Evolutionary conservation across 1,284 basidiomycete species (phyloP).

Genomic region (Dichomitus squalens): DNA sequence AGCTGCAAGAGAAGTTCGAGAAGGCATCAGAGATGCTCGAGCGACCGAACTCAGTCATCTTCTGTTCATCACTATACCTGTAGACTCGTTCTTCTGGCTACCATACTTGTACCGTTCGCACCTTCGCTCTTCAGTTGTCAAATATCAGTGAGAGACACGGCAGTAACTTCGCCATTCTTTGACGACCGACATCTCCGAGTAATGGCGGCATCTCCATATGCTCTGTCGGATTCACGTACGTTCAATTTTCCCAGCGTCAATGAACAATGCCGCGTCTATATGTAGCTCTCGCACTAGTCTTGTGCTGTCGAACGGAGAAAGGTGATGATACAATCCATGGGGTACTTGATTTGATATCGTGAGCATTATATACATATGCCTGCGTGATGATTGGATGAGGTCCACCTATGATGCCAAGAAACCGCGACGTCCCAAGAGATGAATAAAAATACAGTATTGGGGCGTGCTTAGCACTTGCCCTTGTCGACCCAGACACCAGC

Average conservation of each 20-base stretch:
- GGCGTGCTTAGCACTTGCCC: constrained; percentile 45
- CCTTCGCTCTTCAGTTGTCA: neutral
- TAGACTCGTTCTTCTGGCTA: constrained; percentile 30
- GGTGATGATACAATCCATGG: constrained; percentile 23
- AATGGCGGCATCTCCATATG: no score
- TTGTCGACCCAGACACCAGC: constrained; percentile 61
- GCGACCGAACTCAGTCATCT: constrained; percentile 91
- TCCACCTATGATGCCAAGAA: neutral
- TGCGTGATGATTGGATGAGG: neutral
- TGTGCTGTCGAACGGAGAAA: no score
- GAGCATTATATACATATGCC: constrained; percentile 1
- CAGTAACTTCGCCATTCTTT: no score
- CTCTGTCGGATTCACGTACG: no score
- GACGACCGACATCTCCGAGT: no score
- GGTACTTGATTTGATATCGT: constrained; percentile 11
- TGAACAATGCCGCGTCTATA: no score
- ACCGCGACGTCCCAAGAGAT: neutral
- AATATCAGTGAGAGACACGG: no score
- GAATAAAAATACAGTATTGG: neutral
- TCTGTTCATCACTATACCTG: constrained; percentile 86
- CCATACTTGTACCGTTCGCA: neutral
- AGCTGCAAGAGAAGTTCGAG: constrained; percentile 90
- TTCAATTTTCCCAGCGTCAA: no score
- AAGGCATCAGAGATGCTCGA: constrained; percentile 89
- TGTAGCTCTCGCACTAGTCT: no score